Evolutionary conservation across 768 basidiomycete species (phyloP), one percentile per base, ranked within the genome.

Genomic region (Hericium alpestre): DNA sequence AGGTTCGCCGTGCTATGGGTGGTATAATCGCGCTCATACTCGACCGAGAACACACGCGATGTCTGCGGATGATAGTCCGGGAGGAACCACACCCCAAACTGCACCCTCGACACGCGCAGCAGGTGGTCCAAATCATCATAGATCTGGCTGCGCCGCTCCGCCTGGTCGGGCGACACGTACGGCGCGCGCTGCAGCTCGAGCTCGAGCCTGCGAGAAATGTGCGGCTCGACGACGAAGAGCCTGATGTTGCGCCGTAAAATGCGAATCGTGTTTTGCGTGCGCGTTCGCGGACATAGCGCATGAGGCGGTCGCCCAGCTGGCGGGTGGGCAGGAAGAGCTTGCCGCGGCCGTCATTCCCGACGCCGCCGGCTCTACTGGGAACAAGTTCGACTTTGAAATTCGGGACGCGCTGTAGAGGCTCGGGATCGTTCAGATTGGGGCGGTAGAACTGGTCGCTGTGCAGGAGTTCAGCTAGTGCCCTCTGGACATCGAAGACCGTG

Each of bases 301-400:
- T 58, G 48, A 90, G 80, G 58, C 70, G 78, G 3, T 56, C 54
- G 2, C 78, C 83, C 32, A 79, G 38, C 6, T 57, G 57, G 15
- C 53, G 46, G n/a, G 46, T 55, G 60, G 69, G 64, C 1, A 70
- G 61, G 16, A 64, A 66, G 20, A 79, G 62, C 12, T 54, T 62
- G 6, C 78, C 79, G 1, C 65, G 71, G 1, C 86, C 84, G 61
- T 80, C 71, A 65, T 89, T 87, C 10, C 49, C 27, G 15, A 78
- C 71, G 15, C 80, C 72, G 3, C 80, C 80, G 9, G 74, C 74
- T 0, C 69, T 69, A 59, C 75, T 76, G 54, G 69, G 64, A 52
- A 81, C 76, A n/a, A 90, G 71, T 16, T 52, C 64, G 54, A 90
- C 78, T 46, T 70, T 61, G 69, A 90, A 90, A 59, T 90, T 90